Evolutionary conservation across 2,329 filamentous ascomycete species (phyloP).

Genomic region (Cordyceps pruinosa): DNA sequence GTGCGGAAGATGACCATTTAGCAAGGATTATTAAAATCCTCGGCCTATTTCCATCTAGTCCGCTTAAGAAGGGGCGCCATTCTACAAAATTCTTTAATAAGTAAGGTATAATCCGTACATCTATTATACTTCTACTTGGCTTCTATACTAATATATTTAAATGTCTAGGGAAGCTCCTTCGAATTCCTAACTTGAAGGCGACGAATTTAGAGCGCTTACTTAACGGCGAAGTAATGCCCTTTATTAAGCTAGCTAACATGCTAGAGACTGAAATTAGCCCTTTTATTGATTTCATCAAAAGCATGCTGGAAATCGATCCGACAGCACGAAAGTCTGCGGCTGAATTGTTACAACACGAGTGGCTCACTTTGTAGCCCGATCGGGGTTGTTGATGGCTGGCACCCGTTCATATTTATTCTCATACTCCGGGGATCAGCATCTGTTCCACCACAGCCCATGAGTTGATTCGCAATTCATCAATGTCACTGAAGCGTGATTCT

Average conservation of each 20-base stretch:
- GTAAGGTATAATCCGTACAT: not conserved
- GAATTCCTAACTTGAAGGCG: not conserved
- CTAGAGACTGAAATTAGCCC: not conserved
- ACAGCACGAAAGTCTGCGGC: not conserved
- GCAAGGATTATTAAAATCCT: not conserved
- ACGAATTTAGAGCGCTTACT: not conserved
- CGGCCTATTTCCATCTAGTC: not conserved
- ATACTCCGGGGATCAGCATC: too few relatives aligned
- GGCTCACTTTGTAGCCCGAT: too few relatives aligned
- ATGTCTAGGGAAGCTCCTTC: not conserved
- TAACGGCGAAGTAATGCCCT: not conserved
- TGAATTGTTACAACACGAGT: not conserved
- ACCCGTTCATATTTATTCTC: too few relatives aligned
- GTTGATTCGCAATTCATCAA: too few relatives aligned
- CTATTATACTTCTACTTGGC: not conserved
- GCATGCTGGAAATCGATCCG: slow-evolving; percentile 5
- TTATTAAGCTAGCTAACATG: not conserved
- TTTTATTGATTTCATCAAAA: not conserved
- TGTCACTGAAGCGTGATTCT: too few relatives aligned
- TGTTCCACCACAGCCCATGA: too few relatives aligned
- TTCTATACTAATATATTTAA: not conserved
- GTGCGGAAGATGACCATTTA: slow-evolving; percentile 1
- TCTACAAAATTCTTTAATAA: not conserved
- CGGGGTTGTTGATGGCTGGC: too few relatives aligned
- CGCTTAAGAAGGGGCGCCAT: not conserved